Evolutionary conservation across 805 yeast species (phyloP).

Genomic region (Yamadazyma akitaensis): DNA sequence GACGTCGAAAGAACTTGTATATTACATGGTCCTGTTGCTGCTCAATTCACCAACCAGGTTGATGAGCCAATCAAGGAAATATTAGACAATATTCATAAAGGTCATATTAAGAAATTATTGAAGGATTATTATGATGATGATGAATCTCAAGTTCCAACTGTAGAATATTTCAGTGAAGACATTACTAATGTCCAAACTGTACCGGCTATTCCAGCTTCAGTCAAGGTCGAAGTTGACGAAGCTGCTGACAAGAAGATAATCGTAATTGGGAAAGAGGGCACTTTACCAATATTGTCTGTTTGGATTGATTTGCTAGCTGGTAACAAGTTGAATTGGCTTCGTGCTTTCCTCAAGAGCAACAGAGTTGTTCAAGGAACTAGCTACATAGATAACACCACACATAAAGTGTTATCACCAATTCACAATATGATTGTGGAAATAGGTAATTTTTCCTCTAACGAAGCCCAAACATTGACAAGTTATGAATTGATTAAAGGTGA

Average conservation of each 20-base stretch:
- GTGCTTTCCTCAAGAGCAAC: constrained; percentile 77
- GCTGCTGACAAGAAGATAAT: constrained; percentile 28
- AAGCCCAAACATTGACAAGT: constrained; percentile 56
- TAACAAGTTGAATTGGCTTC: constrained; percentile 75
- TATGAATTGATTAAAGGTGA: constrained; percentile 73
- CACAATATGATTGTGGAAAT: constrained; percentile 60
- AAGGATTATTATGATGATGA: constrained; percentile 70
- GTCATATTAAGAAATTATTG: constrained; percentile 72
- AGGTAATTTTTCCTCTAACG: constrained; percentile 42
- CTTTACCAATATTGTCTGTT: constrained; percentile 28
- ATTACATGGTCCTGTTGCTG: constrained; percentile 98
- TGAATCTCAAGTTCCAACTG: constrained; percentile 71
- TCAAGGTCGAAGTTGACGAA: constrained; percentile 28
- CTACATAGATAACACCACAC: constrained; percentile 76
- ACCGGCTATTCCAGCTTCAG: constrained; percentile 23
- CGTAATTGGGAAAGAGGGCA: constrained; percentile 39
- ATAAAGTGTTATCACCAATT: constrained; percentile 74
- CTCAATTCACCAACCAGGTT: constrained; percentile 79
- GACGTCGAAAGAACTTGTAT: constrained; percentile 99
- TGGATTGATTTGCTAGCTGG: constrained; percentile 91
- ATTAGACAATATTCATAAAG: constrained; percentile 83
- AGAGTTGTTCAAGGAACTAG: constrained; percentile 83
- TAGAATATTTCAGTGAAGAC: constrained; percentile 75
- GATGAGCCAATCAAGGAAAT: constrained; percentile 92
- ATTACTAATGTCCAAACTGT: neutral